A percentile compares a stretch with the other conserved stretches of the same genome.
Conservation (phyloP, 2,329 filamentous ascomycete species). For the Alternaria metachromatica region DNA sequence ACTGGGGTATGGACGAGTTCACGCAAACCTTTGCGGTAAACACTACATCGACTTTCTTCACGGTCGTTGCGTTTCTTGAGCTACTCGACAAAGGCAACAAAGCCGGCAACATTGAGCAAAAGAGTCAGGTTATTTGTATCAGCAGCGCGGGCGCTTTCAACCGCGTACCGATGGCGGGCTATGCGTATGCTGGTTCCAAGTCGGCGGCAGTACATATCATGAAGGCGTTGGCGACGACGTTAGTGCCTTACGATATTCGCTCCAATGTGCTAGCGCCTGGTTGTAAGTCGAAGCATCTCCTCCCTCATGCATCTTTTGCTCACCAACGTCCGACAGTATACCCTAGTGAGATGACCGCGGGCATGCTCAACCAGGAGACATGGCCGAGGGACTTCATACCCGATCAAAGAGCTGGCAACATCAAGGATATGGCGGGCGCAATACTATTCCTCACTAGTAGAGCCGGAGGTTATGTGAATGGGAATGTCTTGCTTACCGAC, state of each 20-base stretch:
- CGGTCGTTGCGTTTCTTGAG: conserved; percentile 49
- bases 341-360: conserved; percentile 20
- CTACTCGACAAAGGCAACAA: conserved; percentile 51
- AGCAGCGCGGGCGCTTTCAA: conserved; percentile 13
- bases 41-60: conserved; percentile 50
- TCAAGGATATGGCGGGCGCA: conserved; percentile 54
- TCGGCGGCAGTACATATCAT: conserved; percentile 48
- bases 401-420: conserved; percentile 44
- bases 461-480: conserved; percentile 49
- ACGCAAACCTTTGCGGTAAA: conserved; percentile 43
- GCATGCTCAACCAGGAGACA: background rate
- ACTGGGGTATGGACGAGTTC: conserved; percentile 13
- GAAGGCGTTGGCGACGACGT: conserved; percentile 55
- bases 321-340: conserved; percentile 10
- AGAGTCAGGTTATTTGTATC: conserved; percentile 5
- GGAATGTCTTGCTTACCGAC: conserved; percentile 18
- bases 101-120: conserved; percentile 8
- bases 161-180: conserved; percentile 23
- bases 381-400: conserved; percentile 16
- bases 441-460: conserved; percentile 53
- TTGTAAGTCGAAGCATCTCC: conserved; percentile 1
- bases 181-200: conserved; percentile 45
- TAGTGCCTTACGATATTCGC: conserved; percentile 52
- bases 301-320: background rate
- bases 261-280: conserved; percentile 59